Base-by-base conservation (phyloP, 2,329 filamentous ascomycete genomes). In the Pseudogymnoascus sp. region DNA sequence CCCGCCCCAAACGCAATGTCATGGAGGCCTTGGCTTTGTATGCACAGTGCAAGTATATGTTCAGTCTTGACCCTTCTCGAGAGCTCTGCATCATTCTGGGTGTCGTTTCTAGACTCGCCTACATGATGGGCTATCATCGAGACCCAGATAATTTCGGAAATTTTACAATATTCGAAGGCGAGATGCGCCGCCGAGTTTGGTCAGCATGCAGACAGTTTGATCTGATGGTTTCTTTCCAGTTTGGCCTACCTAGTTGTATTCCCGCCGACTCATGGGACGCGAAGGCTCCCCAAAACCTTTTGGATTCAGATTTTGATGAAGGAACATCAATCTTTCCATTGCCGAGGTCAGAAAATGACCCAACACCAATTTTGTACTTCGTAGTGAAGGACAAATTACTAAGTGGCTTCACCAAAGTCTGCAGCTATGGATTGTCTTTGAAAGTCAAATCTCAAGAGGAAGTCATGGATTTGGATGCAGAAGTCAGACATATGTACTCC, bases 361-460 rank as follows among this genome's bases (percentile, higher is more conserved):
- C 64, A 3, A 71, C 68, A 8, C 64, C 40, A 31, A n/a, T 73
- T 9, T 64, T 73, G 8, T 74, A 70, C 65, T 73, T 74, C 62
- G 69, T 74, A 31, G 70, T 71, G 50, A 75, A 74, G 63, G 65
- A 71, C 19, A 66, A 67, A n/a, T 67, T 71, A 31, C 68, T 73
- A 64, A 61, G 40, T 31, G 66, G 64, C 19, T 74, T 74, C 50
- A 65, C 63, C 36, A 72, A 71, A 53, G 68, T 74, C 13, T 72
- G 69, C 50, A 62, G 67, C 21, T 67, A 73, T 62, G 69, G 71
- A 1, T 65, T 74, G 15, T 71, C 70, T 9, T 72, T 72, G 57
- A 64, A 65, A 11, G 64, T 66, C 13, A 70, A 66, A 42, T 67
- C 68, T 5, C 67, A 68, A 23, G 26, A 26, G 2, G 67, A 70